Evolutionary conservation across 352 stramenopile species (phyloP), one percentile per base, ranked within the genome.

Genomic region (Hyaloperonospora arabidopsidis): DNA sequence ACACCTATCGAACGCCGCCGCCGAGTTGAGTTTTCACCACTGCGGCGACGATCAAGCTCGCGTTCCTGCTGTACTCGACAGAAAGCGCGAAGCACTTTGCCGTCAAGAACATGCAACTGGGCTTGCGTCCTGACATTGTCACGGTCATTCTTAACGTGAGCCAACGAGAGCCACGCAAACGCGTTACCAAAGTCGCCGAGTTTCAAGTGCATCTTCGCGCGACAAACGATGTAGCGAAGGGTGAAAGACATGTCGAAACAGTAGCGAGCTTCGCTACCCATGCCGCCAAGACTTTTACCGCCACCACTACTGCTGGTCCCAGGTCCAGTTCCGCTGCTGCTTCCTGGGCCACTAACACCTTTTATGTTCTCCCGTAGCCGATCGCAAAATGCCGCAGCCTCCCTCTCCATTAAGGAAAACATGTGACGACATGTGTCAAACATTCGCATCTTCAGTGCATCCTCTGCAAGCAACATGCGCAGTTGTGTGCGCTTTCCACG

Each of bases 191-290:
- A 71, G 19, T 89, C 77, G 12, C 67, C 59, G 0, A 79, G 46
- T 18, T 80, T 67, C 23, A 89, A 52, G 39, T 83, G 79, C 47
- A 87, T 58, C 59, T 88, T 87, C 15, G 74, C 71, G 4, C 81
- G 79, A 17, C 73, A 79, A 2, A 79, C 19, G 13, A 89, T 79
- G 43, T 92, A 94, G 2, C 84, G 72, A 4, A 87, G 60, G 10
- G 72, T 85, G 17, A 82, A 73, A 14, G 87, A 80, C 76, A 89
- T 89, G 34, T 94, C 84, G 39, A 90, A 89, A 23, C 76, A 87
- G 49, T 80, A 88, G 7, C 82, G 71, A 18, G 77, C 76, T 54
- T 91, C 81, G 36, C 78, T 92, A 2, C 77, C 75, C 61, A 92
- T 85, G 18, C 79, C 81, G 11, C 76, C 73, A 28, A 87, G 71